Evolutionary conservation across 352 stramenopile species (phyloP), one percentile per base, ranked within the genome.

Genomic region (Phytophthora palmivora): DNA sequence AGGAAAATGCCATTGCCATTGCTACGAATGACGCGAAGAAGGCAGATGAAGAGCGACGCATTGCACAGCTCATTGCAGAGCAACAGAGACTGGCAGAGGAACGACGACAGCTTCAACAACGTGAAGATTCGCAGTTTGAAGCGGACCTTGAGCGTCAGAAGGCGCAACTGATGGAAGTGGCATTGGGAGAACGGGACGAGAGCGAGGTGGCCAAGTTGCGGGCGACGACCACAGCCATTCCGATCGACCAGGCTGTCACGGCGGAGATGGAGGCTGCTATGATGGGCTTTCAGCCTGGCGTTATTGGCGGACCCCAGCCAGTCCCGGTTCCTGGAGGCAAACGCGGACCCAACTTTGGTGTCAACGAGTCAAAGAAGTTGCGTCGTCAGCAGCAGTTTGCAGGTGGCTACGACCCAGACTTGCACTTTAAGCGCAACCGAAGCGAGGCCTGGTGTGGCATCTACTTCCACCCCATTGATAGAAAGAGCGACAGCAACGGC

Each of bases 261-360:
- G 87, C 87, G 11, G 87, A 95, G 58, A 95, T 95, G 87, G 87
- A 95, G 57, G 87, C 87, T 0, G 87, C 87, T 4, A 95, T 95
- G 87, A 92, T 95, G 79, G 87, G 87, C 6, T 94, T 95, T 59
- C 84, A 94, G 58, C 86, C 86, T 3, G 84, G 87, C 9, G 74
- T 87, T 3, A 63, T 90, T 53, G 85, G 83, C 8, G 87, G 84
- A 0, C 83, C 87, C 15, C 87, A 95, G 64, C 87, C 87, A 0
- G 58, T 92, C 11, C 87, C 87, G 0, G 84, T 95, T 34, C 82
- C 85, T 18, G 87, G 87, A 49, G 87, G 87, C 48, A 95, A 95
- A 58, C 78, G 85, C 7, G 85, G 85, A 4, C 83, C 84, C 14
- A 89, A 80, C 38, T 91, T 94, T 59, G 83, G 78, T 36, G 79